Base-by-base conservation (phyloP, 306 rosid genomes). In the Boehmeria nivea region DNA sequence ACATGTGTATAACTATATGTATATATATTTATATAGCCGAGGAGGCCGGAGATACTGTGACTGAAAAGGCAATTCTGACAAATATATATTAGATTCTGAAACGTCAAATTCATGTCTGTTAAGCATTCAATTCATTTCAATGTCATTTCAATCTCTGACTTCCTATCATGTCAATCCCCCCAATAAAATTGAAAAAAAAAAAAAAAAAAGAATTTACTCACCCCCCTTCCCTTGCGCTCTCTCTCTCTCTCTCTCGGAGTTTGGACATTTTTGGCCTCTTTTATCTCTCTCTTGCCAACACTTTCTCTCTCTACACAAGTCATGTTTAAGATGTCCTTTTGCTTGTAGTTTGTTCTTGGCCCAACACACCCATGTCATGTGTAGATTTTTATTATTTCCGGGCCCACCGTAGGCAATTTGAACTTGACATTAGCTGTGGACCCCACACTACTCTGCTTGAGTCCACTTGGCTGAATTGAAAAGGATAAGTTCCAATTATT, bases 71-170 rank as follows among this genome's bases (percentile, higher is more conserved):
- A 9, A 23, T 54, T 68, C 85, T 91, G 94, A 84, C 95, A 63
- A 61, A 31, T 4, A 31, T 4, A 31, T 31, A 10, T 77, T 34
- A 87, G 99, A 91, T 86, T 91, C 89, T 83, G 99, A 91, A 77
- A 91, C 80, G 96, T 91, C 99, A 82, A 85, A 64, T 61, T 83
- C 86, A 83, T 49, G 80, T 70, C 85, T 72, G 80, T 69, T 65
- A 37, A 17, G 81, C 81, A 79, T 90, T 86, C 69, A 60, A 76
- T 59, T 71, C 74, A 69, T 70, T n/a, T n/a, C n/a, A 65, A 55
- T 76, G 85, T 82, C 88, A 76, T 80, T 76, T 85, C 87, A 76
- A 40, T 59, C 52, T 71, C 77, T 75, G 67, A 75, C 70, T 64
- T 25, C 56, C 70, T 44, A 44, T 44, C 22, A 16, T n/a, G 12